A percentile compares a stretch with the other conserved stretches of the same genome.
Conservation (phyloP, 805 yeast genomes). For the Starmerella asiatica region DNA sequence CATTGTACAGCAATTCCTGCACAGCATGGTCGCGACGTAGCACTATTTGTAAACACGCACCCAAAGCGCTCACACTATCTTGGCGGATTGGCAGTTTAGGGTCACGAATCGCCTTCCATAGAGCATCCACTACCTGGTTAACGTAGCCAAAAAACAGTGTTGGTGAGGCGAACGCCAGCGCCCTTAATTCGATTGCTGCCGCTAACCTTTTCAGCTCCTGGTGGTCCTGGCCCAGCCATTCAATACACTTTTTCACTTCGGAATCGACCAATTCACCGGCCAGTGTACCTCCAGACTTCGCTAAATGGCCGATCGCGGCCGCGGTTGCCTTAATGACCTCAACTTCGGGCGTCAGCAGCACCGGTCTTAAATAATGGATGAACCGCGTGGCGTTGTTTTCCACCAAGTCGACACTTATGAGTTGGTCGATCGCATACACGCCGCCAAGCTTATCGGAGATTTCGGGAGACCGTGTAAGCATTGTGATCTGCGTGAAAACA, state of each 20-base stretch:
- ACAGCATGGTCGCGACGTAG: constrained; percentile 62
- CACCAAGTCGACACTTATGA: constrained; percentile 63
- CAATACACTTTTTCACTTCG: constrained; percentile 79
- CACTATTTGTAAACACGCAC: constrained; percentile 63
- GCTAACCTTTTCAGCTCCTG: constrained; percentile 68
- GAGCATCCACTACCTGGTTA: constrained; percentile 60
- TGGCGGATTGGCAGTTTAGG: constrained; percentile 56
- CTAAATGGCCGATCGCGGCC: constrained; percentile 71
- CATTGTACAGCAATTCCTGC: constrained; percentile 61
- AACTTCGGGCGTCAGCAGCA: constrained; percentile 68
- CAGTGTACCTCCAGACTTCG: constrained; percentile 67
- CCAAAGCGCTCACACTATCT: constrained; percentile 74
- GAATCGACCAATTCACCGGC: constrained; percentile 88
- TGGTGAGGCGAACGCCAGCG: constrained; percentile 79
- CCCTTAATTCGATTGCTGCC: constrained; percentile 73
- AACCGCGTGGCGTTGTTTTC: constrained; percentile 79
- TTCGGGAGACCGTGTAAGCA: constrained; percentile 63
- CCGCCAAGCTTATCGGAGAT: constrained; percentile 72
- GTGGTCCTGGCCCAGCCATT: constrained; percentile 80
- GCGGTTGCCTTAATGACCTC: constrained; percentile 83
- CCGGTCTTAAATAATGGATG: constrained; percentile 73
- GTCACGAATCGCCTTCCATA: constrained; percentile 83
- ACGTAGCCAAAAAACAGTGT: constrained; percentile 67
- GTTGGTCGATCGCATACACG: constrained; percentile 74
- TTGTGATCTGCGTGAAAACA: constrained; percentile 76